Evolutionary conservation across 2,329 filamentous ascomycete species (phyloP).

Genomic region (Pseudopyricularia javanii): DNA sequence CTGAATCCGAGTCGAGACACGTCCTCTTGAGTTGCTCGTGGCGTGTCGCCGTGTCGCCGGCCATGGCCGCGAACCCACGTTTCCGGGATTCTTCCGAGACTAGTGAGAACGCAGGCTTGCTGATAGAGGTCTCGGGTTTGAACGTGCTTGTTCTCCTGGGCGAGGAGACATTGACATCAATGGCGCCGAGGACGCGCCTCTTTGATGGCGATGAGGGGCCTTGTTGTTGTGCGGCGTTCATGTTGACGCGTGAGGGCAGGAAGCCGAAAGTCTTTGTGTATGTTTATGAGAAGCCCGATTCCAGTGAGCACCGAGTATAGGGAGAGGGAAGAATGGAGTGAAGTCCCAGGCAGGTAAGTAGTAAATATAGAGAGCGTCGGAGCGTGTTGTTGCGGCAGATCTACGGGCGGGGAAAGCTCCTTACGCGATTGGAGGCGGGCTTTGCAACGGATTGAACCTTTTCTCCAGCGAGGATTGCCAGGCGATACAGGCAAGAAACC

Average conservation of each 20-base stretch:
- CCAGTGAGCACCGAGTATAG: no score
- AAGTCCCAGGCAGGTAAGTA: no score
- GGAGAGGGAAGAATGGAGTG: no score
- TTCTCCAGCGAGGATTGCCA: background rate
- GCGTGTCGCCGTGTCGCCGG: slow-evolving; percentile 6
- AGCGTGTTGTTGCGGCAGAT: no score
- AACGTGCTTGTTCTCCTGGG: slow-evolving; percentile 7
- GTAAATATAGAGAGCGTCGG: no score
- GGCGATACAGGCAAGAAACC: background rate
- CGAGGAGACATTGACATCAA: slow-evolving; percentile 31
- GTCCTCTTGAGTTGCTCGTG: slow-evolving; percentile 16
- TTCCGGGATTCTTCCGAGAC: slow-evolving; percentile 10
- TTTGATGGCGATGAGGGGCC: slow-evolving; percentile 22
- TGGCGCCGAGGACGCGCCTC: slow-evolving; percentile 34
- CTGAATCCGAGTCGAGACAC: slow-evolving; percentile 10
- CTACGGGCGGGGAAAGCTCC: no score
- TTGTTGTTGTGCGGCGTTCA: background rate
- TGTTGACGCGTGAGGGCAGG: background rate
- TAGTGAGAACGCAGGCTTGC: background rate
- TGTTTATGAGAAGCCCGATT: background rate
- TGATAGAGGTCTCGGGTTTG: background rate
- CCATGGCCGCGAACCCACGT: slow-evolving; percentile 13
- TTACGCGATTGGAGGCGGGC: background rate
- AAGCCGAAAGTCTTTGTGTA: background rate
- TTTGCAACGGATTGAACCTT: background rate